These are phyloP conservation scores for Colletotrichum orbiculare DNA, from an alignment of 2,329 filamentous ascomycete species.

Conservation along the genomic window DNA sequence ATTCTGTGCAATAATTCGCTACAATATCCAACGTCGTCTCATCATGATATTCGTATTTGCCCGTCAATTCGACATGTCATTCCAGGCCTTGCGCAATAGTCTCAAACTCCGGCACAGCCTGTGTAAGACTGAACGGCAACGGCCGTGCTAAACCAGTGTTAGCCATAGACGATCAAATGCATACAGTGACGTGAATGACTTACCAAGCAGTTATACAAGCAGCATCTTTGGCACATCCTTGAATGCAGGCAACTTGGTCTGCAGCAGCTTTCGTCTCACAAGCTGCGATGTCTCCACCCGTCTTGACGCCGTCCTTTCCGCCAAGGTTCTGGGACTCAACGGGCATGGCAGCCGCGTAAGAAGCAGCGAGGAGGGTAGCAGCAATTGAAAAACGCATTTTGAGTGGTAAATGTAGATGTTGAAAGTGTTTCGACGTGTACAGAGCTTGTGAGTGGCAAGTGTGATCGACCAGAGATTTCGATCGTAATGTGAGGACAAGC, in stretches of 20 bases:
- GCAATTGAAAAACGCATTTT: conserved; percentile 47
- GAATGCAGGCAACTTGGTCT: conserved; percentile 9
- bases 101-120: too few relatives aligned
- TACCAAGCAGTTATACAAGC: conserved; percentile 12
- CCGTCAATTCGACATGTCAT: too few relatives aligned
- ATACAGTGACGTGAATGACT: neutral
- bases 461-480: too few relatives aligned
- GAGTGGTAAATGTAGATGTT: neutral
- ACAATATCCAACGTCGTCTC: too few relatives aligned
- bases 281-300: conserved; percentile 1
- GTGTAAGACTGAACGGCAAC: too few relatives aligned
- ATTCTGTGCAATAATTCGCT: too few relatives aligned
- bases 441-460: neutral
- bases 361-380: conserved; percentile 4
- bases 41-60: too few relatives aligned
- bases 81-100: too few relatives aligned
- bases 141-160: too few relatives aligned
- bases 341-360: conserved; percentile 4
- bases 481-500: too few relatives aligned
- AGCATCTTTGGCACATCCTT: neutral
- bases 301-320: neutral
- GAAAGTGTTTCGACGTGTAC: neutral
- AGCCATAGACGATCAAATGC: too few relatives aligned
- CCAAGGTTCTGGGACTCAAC: neutral
- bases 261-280: conserved; percentile 17